A percentile compares a stretch with the other conserved stretches of the same genome.
These are phyloP conservation scores for Aspergillus funiculosus DNA, from an alignment of 495 filamentous ascomycete genomes.

Conservation along the genomic window DNA sequence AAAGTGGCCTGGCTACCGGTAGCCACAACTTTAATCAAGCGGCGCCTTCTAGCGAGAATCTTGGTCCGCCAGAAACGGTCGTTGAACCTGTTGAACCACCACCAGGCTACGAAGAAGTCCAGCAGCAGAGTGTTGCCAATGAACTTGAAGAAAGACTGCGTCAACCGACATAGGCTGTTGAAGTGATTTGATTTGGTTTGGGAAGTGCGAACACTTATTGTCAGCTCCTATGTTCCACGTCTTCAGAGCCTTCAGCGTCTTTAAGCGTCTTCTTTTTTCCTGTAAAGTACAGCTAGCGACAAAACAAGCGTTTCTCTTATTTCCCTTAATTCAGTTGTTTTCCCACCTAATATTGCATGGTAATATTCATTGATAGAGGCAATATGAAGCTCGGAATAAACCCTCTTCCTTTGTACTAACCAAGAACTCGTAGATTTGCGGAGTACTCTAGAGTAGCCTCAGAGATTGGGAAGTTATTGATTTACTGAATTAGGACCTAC, in stretches of 20 bases:
- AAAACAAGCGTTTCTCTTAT: not conserved
- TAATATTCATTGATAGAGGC: not conserved
- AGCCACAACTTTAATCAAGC: conserved; percentile 7
- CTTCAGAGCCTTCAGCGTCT: no score
- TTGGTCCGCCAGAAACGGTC: conserved; percentile 17
- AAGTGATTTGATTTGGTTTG: conserved; percentile 1
- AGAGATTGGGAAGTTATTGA: no score
- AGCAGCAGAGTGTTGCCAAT: conserved; percentile 66
- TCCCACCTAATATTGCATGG: not conserved
- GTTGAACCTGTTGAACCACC: conserved; percentile 69
- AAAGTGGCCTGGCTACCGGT: conserved; percentile 6
- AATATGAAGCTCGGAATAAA: not conserved
- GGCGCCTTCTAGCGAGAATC: conserved; percentile 12
- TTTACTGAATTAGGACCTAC: conserved; percentile 12
- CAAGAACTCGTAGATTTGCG: no score
- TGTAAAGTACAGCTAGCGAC: conserved; percentile 13
- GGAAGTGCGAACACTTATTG: no score
- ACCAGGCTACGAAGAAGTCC: conserved; percentile 89
- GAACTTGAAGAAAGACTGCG: conserved; percentile 49
- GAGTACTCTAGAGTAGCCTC: no score
- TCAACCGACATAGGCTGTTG: conserved; percentile 23
- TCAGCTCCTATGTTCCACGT: no score
- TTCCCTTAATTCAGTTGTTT: not conserved
- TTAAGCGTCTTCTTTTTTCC: no score
- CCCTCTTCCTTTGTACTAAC: no score